These are phyloP conservation scores for Calocybe cyanea DNA, from an alignment of 768 basidiomycete species.

Conservation along the genomic window DNA sequence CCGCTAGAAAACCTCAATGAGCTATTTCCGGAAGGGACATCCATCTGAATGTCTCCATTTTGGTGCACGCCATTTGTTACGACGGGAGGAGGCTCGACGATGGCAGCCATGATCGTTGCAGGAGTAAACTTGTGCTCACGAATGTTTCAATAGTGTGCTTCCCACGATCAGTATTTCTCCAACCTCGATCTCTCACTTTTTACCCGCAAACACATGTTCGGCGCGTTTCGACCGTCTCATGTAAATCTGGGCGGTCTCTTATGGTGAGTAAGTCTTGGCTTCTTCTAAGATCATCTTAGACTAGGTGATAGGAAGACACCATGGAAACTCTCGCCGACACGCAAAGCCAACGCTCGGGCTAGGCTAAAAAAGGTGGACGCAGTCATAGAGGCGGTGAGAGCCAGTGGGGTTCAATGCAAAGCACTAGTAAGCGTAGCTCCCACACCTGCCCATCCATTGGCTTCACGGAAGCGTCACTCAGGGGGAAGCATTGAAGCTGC, in stretches of 20 bases:
- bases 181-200: conserved; percentile 6
- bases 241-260: conserved; percentile 74
- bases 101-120: conserved; percentile 43
- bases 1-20: conserved; percentile 68
- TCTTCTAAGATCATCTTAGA: neutral
- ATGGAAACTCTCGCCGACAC: conserved; percentile 86
- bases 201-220: conserved; percentile 58
- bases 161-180: conserved; percentile 29
- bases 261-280: conserved; percentile 50
- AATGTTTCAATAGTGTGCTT: conserved; percentile 14
- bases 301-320: conserved; percentile 76
- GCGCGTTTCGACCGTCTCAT: conserved; percentile 74
- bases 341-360: conserved; percentile 88
- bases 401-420: conserved; percentile 74
- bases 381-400: conserved; percentile 84
- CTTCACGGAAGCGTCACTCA: conserved; percentile 22
- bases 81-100: conserved; percentile 26
- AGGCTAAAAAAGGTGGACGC: conserved; percentile 90
- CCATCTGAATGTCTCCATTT: conserved; percentile 42
- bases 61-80: conserved; percentile 35
- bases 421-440: conserved; percentile 58
- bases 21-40: conserved; percentile 24
- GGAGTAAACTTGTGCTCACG: neutral
- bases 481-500: conserved; percentile 75
- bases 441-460: neutral